Evolutionary conservation across 352 stramenopile genomes (phyloP).

Genomic region (Aphanomyces euteiches): DNA sequence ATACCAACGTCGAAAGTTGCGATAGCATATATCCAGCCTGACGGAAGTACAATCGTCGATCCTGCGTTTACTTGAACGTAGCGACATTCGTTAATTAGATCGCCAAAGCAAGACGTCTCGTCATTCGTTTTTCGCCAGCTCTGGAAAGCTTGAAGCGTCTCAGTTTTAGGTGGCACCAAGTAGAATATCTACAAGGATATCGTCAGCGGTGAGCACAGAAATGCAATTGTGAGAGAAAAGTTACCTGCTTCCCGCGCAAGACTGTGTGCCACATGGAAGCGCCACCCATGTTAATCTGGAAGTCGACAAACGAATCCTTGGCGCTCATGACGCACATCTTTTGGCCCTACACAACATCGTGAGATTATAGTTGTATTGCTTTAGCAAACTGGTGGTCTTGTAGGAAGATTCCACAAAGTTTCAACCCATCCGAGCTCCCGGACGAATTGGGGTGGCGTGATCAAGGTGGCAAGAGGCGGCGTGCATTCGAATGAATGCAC

Average conservation of each 20-base stretch:
- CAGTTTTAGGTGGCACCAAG: constrained; percentile 41
- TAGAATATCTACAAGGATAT: constrained; percentile 39
- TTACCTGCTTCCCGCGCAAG: constrained; percentile 41
- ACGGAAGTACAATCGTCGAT: constrained; percentile 45
- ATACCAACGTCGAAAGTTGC: constrained; percentile 36
- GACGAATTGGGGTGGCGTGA: constrained; percentile 37
- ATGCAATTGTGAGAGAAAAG: neutral
- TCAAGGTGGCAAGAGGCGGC: neutral
- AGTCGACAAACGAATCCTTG: constrained; percentile 45
- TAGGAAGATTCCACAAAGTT: constrained; percentile 33
- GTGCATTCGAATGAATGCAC: neutral
- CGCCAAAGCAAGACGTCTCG: constrained; percentile 34
- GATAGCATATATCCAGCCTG: constrained; percentile 47
- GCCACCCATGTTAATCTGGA: constrained; percentile 45
- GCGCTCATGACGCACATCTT: constrained; percentile 48
- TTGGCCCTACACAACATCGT: constrained; percentile 31
- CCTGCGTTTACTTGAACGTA: constrained; percentile 38
- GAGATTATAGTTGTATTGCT: neutral
- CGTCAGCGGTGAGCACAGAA: neutral
- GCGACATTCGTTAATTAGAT: constrained; percentile 37
- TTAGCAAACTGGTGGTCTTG: constrained; percentile 17
- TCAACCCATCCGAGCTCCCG: constrained; percentile 48
- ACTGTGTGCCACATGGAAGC: constrained; percentile 51
- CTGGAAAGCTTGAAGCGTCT: constrained; percentile 38
- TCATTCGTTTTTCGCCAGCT: constrained; percentile 36